A percentile compares a stretch with the other conserved stretches of the same genome.
Evolutionary conservation across 2,329 filamentous ascomycete species (phyloP).

Genomic region (Cladobotryum protrusum): DNA sequence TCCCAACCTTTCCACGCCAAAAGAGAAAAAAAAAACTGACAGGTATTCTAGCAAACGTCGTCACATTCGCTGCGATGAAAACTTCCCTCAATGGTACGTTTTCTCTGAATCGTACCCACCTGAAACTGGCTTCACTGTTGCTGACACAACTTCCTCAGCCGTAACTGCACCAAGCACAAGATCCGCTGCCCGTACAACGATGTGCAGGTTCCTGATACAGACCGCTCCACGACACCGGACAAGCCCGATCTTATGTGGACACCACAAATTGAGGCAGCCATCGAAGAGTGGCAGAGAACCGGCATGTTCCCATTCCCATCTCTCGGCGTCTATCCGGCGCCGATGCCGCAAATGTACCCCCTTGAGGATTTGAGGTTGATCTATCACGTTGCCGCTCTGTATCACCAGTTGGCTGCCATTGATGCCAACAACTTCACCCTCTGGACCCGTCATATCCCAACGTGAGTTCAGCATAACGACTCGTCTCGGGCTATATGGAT

Average conservation of each 20-base stretch:
- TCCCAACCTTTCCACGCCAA: background rate
- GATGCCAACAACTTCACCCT: slow-evolving; percentile 79
- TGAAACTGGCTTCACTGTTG: background rate
- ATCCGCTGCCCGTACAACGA: slow-evolving; percentile 98
- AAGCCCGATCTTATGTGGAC: slow-evolving; percentile 76
- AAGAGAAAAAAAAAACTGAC: too few relatives aligned
- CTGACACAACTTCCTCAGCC: slow-evolving; percentile 46
- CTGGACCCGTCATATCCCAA: slow-evolving; percentile 89
- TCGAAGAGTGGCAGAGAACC: slow-evolving; percentile 77
- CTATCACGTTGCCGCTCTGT: slow-evolving; percentile 82
- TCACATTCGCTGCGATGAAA: slow-evolving; percentile 97
- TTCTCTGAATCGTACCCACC: background rate
- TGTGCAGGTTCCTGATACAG: slow-evolving; percentile 57
- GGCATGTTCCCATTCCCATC: slow-evolving; percentile 81
- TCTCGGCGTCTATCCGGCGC: slow-evolving; percentile 68
- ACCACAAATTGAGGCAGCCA: slow-evolving; percentile 72
- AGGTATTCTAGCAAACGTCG: slow-evolving; percentile 62
- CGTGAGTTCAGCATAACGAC: slow-evolving; percentile 54
- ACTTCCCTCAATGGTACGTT: slow-evolving; percentile 88
- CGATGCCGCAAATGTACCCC: slow-evolving; percentile 65
- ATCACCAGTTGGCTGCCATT: slow-evolving; percentile 70
- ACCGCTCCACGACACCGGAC: slow-evolving; percentile 54
- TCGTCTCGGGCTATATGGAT: slow-evolving; percentile 1
- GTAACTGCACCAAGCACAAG: slow-evolving; percentile 98
- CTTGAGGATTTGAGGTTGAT: slow-evolving; percentile 80